Conservation (phyloP, 1,284 basidiomycete species). For the Dichomitus squalens region DNA sequence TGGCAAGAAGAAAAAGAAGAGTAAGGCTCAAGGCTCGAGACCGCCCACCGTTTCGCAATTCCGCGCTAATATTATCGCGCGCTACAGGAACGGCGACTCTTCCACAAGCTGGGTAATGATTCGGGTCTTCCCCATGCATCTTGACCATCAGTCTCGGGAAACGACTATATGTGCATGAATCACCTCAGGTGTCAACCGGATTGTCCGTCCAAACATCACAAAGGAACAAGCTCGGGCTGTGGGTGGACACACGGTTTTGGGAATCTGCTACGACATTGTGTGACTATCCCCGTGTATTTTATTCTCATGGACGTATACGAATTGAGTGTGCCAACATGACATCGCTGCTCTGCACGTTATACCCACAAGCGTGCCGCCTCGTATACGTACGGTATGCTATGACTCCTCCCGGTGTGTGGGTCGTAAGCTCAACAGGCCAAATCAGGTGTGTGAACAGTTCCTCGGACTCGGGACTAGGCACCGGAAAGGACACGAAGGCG, state of each 20-base stretch:
- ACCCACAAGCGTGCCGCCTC: constrained; percentile 1
- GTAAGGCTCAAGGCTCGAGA: constrained; percentile 42
- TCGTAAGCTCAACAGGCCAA: constrained; percentile 7
- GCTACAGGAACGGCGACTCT: constrained; percentile 24
- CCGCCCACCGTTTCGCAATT: background rate
- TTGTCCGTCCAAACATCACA: background rate
- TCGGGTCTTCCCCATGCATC: background rate
- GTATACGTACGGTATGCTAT: background rate
- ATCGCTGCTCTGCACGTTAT: background rate
- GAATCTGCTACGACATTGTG: background rate
- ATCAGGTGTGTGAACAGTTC: constrained; percentile 13
- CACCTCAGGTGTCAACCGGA: background rate
- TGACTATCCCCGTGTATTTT: background rate
- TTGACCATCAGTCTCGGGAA: background rate
- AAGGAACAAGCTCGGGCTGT: background rate
- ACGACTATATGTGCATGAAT: background rate
- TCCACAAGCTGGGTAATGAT: constrained; percentile 8
- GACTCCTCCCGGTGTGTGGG: constrained; percentile 3
- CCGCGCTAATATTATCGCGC: constrained; percentile 1
- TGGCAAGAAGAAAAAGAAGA: constrained; percentile 74
- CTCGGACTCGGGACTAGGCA: constrained; percentile 11
- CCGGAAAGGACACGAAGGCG: background rate
- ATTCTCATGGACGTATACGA: background rate
- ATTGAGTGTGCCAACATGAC: background rate
- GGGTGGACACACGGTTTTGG: background rate